Percentiles rank a stretch among this genome's conserved stretches.
Conservation (phyloP, 2,329 filamentous ascomycete species). For the Alternaria consortialis region DNA sequence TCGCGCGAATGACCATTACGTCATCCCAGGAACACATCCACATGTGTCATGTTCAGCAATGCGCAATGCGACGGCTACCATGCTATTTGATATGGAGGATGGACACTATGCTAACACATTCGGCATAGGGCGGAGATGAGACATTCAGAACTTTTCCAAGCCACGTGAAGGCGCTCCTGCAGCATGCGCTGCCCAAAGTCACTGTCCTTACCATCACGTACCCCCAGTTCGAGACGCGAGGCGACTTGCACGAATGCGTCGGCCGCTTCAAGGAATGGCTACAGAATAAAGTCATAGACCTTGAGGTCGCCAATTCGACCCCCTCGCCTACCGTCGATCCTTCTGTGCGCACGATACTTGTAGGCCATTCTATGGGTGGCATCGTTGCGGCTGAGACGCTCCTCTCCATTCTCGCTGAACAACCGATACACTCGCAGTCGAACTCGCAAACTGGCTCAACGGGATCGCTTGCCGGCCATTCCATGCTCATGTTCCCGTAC, state of each 20-base stretch:
- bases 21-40: constrained; percentile 3
- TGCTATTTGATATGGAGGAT: not conserved
- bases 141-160: constrained; percentile 82
- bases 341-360: constrained; percentile 79
- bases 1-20: not conserved
- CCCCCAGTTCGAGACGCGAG: constrained; percentile 82
- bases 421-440: constrained; percentile 46
- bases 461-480: constrained; percentile 55
- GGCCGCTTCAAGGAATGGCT: constrained; percentile 82
- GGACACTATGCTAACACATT: constrained; percentile 20
- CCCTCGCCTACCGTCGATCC: constrained; percentile 87
- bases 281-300: constrained; percentile 89
- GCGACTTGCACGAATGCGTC: constrained; percentile 76
- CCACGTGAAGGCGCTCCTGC: constrained; percentile 71
- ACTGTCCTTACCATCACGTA: constrained; percentile 75
- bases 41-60: constrained; percentile 5
- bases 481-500: constrained; percentile 87
- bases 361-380: constrained; percentile 88
- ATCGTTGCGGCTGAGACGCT: constrained; percentile 93
- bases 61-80: not conserved
- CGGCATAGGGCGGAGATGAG: constrained; percentile 72
- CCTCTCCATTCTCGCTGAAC: constrained; percentile 73
- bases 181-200: constrained; percentile 72
- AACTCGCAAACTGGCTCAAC: constrained; percentile 47
- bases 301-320: constrained; percentile 84